Evolutionary conservation across 192 early-diverging fungal genomes (phyloP).

Genomic region (Rhizoclosmatium sp.): DNA sequence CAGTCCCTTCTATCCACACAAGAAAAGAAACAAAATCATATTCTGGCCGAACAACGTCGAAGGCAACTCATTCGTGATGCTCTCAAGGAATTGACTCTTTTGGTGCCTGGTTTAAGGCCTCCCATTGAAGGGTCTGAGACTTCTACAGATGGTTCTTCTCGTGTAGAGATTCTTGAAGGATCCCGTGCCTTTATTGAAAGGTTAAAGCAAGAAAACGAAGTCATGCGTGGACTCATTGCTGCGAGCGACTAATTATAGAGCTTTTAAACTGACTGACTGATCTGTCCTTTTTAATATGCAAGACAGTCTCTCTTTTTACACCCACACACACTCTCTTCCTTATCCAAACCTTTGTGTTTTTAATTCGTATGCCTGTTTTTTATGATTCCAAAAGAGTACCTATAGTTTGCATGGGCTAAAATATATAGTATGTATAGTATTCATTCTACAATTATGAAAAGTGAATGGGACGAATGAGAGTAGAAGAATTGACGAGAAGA

Average conservation of each 20-base stretch:
- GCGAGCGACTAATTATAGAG: too few relatives aligned
- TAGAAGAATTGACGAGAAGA: background rate
- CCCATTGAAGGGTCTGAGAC: slow-evolving; percentile 11
- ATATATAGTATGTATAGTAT: background rate
- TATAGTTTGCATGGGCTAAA: too few relatives aligned
- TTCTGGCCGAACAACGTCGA: slow-evolving; percentile 28
- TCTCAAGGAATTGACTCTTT: background rate
- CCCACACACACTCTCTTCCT: too few relatives aligned
- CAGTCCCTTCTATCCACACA: background rate
- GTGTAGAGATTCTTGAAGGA: slow-evolving; percentile 26
- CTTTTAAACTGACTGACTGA: too few relatives aligned
- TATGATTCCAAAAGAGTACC: too few relatives aligned
- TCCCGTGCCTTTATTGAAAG: background rate
- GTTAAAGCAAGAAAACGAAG: background rate
- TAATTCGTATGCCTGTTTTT: too few relatives aligned
- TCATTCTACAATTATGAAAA: background rate
- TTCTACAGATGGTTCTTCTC: background rate
- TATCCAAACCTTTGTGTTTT: too few relatives aligned
- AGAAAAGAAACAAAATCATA: slow-evolving; percentile 31
- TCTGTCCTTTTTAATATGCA: too few relatives aligned
- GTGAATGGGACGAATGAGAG: background rate
- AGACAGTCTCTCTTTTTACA: too few relatives aligned
- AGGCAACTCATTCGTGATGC: slow-evolving; percentile 22
- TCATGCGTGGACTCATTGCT: background rate
- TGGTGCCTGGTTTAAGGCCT: slow-evolving; percentile 19